These are phyloP conservation scores for Ustilago xerochloae DNA, from an alignment of 1,284 basidiomycete species.

Conservation along the genomic window DNA sequence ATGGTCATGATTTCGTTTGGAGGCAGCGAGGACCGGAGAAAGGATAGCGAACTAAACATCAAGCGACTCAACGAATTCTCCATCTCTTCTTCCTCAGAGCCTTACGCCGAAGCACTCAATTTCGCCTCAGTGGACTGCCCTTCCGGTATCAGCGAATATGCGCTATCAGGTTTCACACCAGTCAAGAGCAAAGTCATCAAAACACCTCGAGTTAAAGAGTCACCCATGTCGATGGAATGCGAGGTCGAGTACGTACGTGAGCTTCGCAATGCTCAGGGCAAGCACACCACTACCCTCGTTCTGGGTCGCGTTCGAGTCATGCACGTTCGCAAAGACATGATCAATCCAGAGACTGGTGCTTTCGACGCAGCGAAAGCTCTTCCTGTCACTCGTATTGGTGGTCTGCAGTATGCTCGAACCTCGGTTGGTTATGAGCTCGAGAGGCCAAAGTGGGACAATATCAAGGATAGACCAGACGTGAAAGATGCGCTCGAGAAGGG, in stretches of 20 bases:
- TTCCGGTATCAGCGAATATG: slow-evolving; percentile 49
- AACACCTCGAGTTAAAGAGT: slow-evolving; percentile 55
- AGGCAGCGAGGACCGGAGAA: slow-evolving; percentile 40
- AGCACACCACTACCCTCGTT: slow-evolving; percentile 56
- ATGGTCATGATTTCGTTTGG: slow-evolving; percentile 61
- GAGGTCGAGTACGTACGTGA: slow-evolving; percentile 49
- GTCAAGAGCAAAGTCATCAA: slow-evolving; percentile 49
- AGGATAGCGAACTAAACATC: slow-evolving; percentile 59
- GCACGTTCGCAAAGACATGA: slow-evolving; percentile 56
- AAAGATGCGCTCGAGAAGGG: slow-evolving; percentile 36
- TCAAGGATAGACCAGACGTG: slow-evolving; percentile 43
- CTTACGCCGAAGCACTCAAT: slow-evolving; percentile 58
- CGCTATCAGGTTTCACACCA: slow-evolving; percentile 54
- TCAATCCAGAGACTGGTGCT: slow-evolving; percentile 43
- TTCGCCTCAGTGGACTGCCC: slow-evolving; percentile 59
- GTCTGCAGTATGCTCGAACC: slow-evolving; percentile 48
- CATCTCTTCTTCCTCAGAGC: slow-evolving; percentile 52
- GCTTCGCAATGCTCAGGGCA: slow-evolving; percentile 44
- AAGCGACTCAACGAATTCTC: slow-evolving; percentile 47
- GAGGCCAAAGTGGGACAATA: slow-evolving; percentile 44
- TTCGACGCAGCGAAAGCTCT: slow-evolving; percentile 50
- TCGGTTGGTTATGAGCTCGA: slow-evolving; percentile 48
- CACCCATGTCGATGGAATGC: slow-evolving; percentile 60
- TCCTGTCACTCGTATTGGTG: slow-evolving; percentile 52
- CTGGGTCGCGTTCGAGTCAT: slow-evolving; percentile 50